These are phyloP conservation scores for Trypanosoma scelopori DNA, from an alignment of 208 protist species.

Conservation along the genomic window DNA sequence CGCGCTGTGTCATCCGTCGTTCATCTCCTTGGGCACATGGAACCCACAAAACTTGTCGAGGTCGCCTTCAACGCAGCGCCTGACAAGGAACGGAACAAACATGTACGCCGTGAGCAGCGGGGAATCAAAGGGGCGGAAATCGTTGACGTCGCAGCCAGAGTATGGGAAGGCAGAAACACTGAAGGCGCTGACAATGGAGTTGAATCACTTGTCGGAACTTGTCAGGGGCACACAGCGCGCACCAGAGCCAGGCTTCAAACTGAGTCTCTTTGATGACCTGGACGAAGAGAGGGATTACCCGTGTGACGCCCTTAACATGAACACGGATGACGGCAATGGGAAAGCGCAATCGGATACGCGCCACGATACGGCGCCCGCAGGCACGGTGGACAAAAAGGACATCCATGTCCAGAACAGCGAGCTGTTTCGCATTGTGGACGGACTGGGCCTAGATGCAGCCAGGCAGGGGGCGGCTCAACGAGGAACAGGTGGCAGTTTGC, in stretches of 20 bases:
- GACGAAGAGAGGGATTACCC: conserved; percentile 16
- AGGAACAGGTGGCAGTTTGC: conserved; percentile 36
- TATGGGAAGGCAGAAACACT: conserved; percentile 5
- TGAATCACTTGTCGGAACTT: conserved; percentile 60
- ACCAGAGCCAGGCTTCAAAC: conserved; percentile 32
- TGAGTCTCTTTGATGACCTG: conserved; percentile 48
- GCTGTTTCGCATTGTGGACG: conserved; percentile 54
- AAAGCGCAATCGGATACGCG: neutral
- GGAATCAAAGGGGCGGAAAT: neutral
- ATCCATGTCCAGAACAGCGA: conserved; percentile 52
- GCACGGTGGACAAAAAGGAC: conserved; percentile 32
- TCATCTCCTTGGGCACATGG: conserved; percentile 45
- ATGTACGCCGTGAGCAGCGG: conserved; percentile 36
- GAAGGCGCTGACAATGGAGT: conserved; percentile 36
- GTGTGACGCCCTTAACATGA: neutral
- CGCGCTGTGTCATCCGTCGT: conserved; percentile 30
- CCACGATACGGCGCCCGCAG: neutral
- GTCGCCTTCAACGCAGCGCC: conserved; percentile 17
- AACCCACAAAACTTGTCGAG: conserved; percentile 20
- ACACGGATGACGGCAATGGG: neutral
- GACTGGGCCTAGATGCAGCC: conserved; percentile 21
- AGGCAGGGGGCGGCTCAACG: neutral
- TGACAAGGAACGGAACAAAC: conserved; percentile 61
- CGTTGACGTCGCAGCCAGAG: neutral
- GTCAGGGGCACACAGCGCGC: conserved; percentile 25